Evolutionary conservation across 2,329 filamentous ascomycete species (phyloP), one percentile per base, ranked within the genome.

Genomic region (Teratosphaeria nubilosa): DNA sequence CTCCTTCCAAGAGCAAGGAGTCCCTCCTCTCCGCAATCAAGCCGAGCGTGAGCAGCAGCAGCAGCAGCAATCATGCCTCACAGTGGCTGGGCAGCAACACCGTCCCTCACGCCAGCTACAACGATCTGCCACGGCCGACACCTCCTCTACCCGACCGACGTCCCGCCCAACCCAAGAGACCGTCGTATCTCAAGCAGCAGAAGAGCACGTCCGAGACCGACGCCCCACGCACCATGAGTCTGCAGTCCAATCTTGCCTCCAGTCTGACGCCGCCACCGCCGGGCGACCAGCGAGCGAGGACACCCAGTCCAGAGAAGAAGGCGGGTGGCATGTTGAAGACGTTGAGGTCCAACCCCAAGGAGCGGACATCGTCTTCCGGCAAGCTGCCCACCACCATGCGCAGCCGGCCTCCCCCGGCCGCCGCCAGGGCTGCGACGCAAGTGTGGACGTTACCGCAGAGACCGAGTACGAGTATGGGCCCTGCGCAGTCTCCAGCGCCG

Each of bases 61-160:
- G 5, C 27, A 5, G 27, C 27, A 30, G 7, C 27, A 30, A 30
- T 30, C 27, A 30, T 7, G 7, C 5, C 27, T 11, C 34, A 14
- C 0, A 14, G 1, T 37, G 27, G 27, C 87, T 95, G 66, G 91
- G 89, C 48, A 81, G 86, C 62, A 88, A 90, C 13, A 94, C 89
- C 1, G 86, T 96, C 62, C 90, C 89, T 53, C 87, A 88, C 7
- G 82, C 91, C 54, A 85, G 81, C 60, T 95, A 95, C 69, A 82
- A 85, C 4, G 87, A 95, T 65, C 78, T 95, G n/a, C 87, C 88
- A n/a, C 84, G 85, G 58, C 87, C 69, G 11, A 50, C 64, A 11
- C 58, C 63, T 22, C 57, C 59, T n/a, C 25, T 53, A 22, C 60
- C 64, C 5, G 60, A 67, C 30, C 61, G 60, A 31, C 61, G 65